Conservation (phyloP, 23 red algal genomes). For the Gracilaria vermiculophylla region DNA sequence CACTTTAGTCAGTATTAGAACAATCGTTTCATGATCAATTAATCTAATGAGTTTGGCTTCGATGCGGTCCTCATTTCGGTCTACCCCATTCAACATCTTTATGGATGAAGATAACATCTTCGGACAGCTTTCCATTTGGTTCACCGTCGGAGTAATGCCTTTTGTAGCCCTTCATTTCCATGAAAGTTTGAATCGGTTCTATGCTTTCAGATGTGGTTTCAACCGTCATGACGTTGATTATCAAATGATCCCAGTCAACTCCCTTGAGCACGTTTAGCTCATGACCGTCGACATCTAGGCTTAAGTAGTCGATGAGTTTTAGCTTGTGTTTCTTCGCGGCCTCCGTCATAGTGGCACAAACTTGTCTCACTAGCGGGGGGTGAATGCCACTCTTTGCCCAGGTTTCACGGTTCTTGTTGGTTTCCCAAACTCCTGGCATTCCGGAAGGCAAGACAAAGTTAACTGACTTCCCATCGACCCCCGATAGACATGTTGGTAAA, state of each 20-base stretch:
- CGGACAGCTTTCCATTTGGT: neutral
- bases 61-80: neutral
- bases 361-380: neutral
- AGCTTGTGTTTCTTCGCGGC: slow-evolving; percentile 19
- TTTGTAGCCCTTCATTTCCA: slow-evolving; percentile 41
- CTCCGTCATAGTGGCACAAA: slow-evolving; percentile 34
- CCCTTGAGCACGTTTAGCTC: slow-evolving; percentile 55
- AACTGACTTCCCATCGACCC: slow-evolving; percentile 29
- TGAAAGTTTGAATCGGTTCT: slow-evolving; percentile 24
- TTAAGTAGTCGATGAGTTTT: slow-evolving; percentile 47
- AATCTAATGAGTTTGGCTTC: no score
- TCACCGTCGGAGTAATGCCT: slow-evolving; percentile 13
- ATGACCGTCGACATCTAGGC: slow-evolving; percentile 71
- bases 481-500: slow-evolving; percentile 62
- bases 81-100: slow-evolving; percentile 33
- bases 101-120: slow-evolving; percentile 39
- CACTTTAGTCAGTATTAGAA: no score
- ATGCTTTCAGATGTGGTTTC: slow-evolving; percentile 3
- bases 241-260: slow-evolving; percentile 60
- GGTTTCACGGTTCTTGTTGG: slow-evolving; percentile 46
- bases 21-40: no score
- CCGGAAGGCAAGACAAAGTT: slow-evolving; percentile 29
- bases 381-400: neutral
- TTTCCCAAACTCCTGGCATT: slow-evolving; percentile 39
- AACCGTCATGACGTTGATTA: slow-evolving; percentile 66